phyloP scores from a whole-genome alignment of 2,329 filamentous ascomycete genomes.

The Phoma herbarum region DNA sequence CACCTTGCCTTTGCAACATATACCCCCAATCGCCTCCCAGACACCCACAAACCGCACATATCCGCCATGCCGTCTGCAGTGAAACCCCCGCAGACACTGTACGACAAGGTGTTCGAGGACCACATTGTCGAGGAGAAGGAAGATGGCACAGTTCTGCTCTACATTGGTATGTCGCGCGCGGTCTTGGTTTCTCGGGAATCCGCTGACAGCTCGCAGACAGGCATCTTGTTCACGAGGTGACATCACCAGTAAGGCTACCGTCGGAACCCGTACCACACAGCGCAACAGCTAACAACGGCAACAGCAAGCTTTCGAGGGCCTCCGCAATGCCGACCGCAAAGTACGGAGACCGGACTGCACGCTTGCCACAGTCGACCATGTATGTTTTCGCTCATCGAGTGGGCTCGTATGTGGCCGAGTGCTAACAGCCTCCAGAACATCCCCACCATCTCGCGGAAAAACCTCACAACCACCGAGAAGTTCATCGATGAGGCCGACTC shows the following conservation, averaged over 20 bases:
- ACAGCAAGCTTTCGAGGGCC: slow-evolving; percentile 95
- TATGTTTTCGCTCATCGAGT: slow-evolving; percentile 59
- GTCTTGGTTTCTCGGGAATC: background rate
- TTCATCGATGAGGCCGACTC: slow-evolving; percentile 97
- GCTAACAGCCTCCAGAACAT: slow-evolving; percentile 72
- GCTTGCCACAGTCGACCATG: slow-evolving; percentile 94
- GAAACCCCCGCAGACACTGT: slow-evolving; percentile 80
- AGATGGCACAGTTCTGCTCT: slow-evolving; percentile 90
- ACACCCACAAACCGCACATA: slow-evolving; percentile 16
- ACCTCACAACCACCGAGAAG: slow-evolving; percentile 89
- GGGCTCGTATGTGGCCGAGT: slow-evolving; percentile 10
- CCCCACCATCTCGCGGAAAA: slow-evolving; percentile 88
- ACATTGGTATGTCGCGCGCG: slow-evolving; percentile 75
- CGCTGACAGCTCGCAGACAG: slow-evolving; percentile 68
- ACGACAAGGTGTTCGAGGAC: slow-evolving; percentile 96
- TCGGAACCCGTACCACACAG: slow-evolving; percentile 3
- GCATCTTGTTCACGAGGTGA: slow-evolving; percentile 98
- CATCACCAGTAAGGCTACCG: slow-evolving; percentile 76
- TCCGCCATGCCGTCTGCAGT: slow-evolving; percentile 78
- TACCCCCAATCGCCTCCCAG: slow-evolving; percentile 9
- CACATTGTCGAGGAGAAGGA: slow-evolving; percentile 96
- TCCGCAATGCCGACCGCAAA: slow-evolving; percentile 85
- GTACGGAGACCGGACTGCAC: slow-evolving; percentile 97
- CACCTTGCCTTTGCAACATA: slow-evolving; percentile 7
- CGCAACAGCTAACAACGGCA: slow-evolving; percentile 5